Evolutionary conservation across 352 stramenopile species (phyloP), one percentile per base, ranked within the genome.

Genomic region (Globisporangium nodosum): DNA sequence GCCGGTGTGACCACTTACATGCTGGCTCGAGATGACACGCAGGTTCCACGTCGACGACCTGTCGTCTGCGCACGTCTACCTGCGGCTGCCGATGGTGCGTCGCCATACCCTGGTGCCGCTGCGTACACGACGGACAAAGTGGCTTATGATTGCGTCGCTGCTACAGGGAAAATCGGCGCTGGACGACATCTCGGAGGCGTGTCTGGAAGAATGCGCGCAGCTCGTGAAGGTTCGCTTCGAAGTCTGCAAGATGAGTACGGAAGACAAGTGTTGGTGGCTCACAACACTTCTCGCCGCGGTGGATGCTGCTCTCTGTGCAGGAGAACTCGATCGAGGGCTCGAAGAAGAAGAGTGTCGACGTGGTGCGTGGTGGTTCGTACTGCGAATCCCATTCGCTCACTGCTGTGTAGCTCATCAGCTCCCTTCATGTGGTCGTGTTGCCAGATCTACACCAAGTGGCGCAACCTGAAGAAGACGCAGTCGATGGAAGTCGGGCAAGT

Each of bases 1-100:
- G 24, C 30, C 16, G 27, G 46, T 39, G 15, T 9, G 33, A 39
- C 15, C 12, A 7, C 18, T 5, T 49, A 13, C n/a, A 1, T 31
- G 1, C 4, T 21, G 24, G n/a, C 21, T 52, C 24, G 24, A 27
- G 20, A 57, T 1, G 39, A 21, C 15, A 3, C 18, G 8, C 46
- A 92, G 81, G 88, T 99, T 99, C 69, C 97, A 99, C 60, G 96
- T 99, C 7, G 96, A 99, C 60, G 93, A 99, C 68, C 69, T 99
- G 37, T 98, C 87, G 37, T 99, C 94, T 16, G 97, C 97, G 27
- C 97, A 99, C 74, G 97, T 99, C 1, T 99, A 99, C 74, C 75
- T 99, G 43, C 85, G 96, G 7, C 76, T 98, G 58, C 94, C 95
- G 5, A 68, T 86, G 69, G 87, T 93, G 33, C 49, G 58, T 55